phyloP scores from a whole-genome alignment of 208 protist genomes.

The Crithidia mellificae region DNA sequence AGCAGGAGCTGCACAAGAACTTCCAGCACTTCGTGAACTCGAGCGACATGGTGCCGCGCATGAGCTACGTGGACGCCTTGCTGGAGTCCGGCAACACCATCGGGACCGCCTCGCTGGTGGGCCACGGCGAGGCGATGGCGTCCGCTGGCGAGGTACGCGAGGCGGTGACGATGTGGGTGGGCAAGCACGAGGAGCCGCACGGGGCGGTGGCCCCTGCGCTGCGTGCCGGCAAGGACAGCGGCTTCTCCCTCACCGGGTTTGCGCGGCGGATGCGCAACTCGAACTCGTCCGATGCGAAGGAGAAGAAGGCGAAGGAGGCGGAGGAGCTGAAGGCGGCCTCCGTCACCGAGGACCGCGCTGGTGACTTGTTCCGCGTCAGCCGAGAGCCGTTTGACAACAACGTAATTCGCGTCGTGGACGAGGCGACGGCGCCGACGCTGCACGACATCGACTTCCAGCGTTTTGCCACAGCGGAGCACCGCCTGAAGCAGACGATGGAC shows the following conservation, averaged over 20 bases:
- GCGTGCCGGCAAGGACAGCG: background rate
- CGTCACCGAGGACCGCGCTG: background rate
- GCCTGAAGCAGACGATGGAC: slow-evolving; percentile 30
- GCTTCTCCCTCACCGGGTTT: slow-evolving; percentile 4
- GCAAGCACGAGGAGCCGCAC: slow-evolving; percentile 21
- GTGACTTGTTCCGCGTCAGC: slow-evolving; percentile 37
- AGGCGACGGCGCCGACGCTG: background rate
- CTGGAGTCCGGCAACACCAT: slow-evolving; percentile 30
- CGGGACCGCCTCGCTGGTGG: slow-evolving; percentile 18
- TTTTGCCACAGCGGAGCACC: slow-evolving; percentile 27
- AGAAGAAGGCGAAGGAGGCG: background rate
- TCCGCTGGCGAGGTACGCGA: slow-evolving; percentile 24
- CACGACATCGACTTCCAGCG: slow-evolving; percentile 18
- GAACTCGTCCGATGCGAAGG: background rate
- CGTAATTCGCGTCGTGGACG: slow-evolving; percentile 6
- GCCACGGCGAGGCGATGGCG: background rate
- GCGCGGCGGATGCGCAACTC: slow-evolving; percentile 1
- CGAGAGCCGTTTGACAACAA: slow-evolving; percentile 53
- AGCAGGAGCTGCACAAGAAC: slow-evolving; percentile 3
- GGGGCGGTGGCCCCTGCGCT: background rate
- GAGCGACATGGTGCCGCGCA: slow-evolving; percentile 52
- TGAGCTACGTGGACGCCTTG: slow-evolving; percentile 31
- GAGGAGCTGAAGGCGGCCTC: background rate
- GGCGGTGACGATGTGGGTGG: slow-evolving; percentile 19
- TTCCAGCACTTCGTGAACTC: slow-evolving; percentile 52